Base-by-base conservation (phyloP, 768 basidiomycete genomes). In the Pleurotus tuber-regium region DNA sequence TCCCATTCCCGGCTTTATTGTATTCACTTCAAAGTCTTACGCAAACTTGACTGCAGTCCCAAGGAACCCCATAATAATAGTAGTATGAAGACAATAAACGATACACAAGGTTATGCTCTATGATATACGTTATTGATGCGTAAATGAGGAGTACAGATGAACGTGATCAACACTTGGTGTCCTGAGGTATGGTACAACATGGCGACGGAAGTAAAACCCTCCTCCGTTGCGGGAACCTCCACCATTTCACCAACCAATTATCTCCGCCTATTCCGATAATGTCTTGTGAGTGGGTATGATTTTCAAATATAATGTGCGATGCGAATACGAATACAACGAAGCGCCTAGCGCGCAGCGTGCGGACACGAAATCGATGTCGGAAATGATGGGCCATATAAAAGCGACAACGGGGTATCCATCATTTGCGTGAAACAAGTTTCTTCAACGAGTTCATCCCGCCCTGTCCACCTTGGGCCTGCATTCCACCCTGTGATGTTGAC, bases 361-460 rank as follows among this genome's bases (percentile, higher is more conserved):
- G 23, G 46, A 35, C 19, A 31, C n/a, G 46, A 48, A 35, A 24
- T 33, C 46, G 46, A 42, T 24, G 9, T 21, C 26, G 23, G 36
- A 38, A 14, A 6, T 11, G 36, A 14, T 38, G 36, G 36, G 36
- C 19, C n/a, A 14, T 38, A 18, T 18, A 18, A 10, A 25, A 9
- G 38, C 38, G 38, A 14, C 12, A 25, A 6, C 8, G 21, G 40
- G 41, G 41, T 50, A 50, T 38, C 35, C 21, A 49, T 63, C 52
- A 70, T 61, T 67, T 73, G 31, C 72, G 51, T 60, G 56, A 56
- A 35, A 63, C 26, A 33, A 64, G 63, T 49, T 67, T 74, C 66
- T 66, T 73, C 66, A 62, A 66, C 40, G 9, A 61, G 58, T 33
- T 33, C 25, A 23, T 44, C 41, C 50, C 54, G 16, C 41, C 18